Conservation (phyloP, 1,284 basidiomycete genomes). For the Cryptococcus jaspeensis region DNA sequence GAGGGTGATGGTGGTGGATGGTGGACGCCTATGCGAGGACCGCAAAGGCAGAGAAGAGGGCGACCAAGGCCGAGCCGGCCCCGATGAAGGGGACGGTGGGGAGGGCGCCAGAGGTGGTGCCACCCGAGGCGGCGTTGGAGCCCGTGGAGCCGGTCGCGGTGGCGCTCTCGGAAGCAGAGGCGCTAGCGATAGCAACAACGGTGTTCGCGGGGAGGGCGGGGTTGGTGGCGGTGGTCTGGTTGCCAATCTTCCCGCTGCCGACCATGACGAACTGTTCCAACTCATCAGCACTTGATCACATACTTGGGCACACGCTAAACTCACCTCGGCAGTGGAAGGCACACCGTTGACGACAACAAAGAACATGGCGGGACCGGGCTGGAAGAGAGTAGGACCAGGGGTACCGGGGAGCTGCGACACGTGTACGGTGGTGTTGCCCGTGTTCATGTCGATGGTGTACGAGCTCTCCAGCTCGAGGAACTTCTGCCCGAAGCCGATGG, state of each 20-base stretch:
- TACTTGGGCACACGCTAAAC: neutral
- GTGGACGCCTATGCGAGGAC: neutral
- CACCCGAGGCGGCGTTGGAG: neutral
- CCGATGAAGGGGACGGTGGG: neutral
- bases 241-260: slow-evolving; percentile 71
- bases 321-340: slow-evolving; percentile 65
- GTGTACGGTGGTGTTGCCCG: slow-evolving; percentile 68
- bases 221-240: slow-evolving; percentile 61
- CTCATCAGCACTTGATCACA: neutral
- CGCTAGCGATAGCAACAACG: slow-evolving; percentile 17
- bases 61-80: neutral
- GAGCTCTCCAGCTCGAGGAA: slow-evolving; percentile 68
- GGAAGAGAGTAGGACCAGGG: slow-evolving; percentile 66
- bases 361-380: slow-evolving; percentile 79
- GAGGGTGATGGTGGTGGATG: too few relatives aligned
- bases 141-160: neutral
- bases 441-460: slow-evolving; percentile 74
- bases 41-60: neutral
- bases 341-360: slow-evolving; percentile 80
- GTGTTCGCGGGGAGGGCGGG: slow-evolving; percentile 57
- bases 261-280: slow-evolving; percentile 63
- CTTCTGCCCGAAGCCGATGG: slow-evolving; percentile 62
- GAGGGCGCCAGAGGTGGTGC: neutral
- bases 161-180: neutral
- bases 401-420: slow-evolving; percentile 77